A percentile compares a stretch with the other conserved stretches of the same genome.
These are phyloP conservation scores for Nicotiana undulata DNA, from an alignment of 257 asterid species.

Conservation along the genomic window DNA sequence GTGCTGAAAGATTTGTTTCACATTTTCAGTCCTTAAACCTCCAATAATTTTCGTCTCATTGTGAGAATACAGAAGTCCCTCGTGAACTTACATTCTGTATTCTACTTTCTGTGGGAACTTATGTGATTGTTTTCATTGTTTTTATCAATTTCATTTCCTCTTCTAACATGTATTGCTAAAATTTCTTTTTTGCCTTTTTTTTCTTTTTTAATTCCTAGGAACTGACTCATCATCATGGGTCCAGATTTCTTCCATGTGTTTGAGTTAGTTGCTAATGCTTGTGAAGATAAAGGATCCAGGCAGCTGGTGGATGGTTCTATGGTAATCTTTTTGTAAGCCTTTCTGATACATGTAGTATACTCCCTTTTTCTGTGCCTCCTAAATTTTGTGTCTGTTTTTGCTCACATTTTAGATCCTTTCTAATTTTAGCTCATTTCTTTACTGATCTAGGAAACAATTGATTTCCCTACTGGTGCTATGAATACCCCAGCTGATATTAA, in stretches of 20 bases:
- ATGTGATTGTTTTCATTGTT: background rate
- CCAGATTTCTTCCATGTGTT: conserved; percentile 1
- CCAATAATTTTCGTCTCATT: background rate
- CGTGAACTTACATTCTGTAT: background rate
- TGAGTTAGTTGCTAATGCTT: background rate
- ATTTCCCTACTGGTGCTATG: background rate
- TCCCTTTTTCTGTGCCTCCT: background rate
- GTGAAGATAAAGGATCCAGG: background rate
- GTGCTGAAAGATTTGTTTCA: background rate
- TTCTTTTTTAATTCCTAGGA: background rate
- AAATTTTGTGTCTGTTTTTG: background rate
- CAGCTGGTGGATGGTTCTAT: background rate
- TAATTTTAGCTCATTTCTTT: background rate
- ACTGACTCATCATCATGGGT: background rate
- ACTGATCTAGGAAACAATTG: background rate
- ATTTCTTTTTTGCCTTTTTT: background rate
- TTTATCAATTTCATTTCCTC: background rate
- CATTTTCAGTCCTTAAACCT: background rate
- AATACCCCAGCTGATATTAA: background rate
- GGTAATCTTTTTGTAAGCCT: background rate
- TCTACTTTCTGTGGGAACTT: background rate
- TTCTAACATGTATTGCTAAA: background rate
- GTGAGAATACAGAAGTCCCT: no score
- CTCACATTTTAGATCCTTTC: background rate
- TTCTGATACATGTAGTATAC: background rate